Evolutionary conservation across 2,329 filamentous ascomycete genomes (phyloP), one percentile per base, ranked within the genome.

Genomic region (Botrytis deweyae): DNA sequence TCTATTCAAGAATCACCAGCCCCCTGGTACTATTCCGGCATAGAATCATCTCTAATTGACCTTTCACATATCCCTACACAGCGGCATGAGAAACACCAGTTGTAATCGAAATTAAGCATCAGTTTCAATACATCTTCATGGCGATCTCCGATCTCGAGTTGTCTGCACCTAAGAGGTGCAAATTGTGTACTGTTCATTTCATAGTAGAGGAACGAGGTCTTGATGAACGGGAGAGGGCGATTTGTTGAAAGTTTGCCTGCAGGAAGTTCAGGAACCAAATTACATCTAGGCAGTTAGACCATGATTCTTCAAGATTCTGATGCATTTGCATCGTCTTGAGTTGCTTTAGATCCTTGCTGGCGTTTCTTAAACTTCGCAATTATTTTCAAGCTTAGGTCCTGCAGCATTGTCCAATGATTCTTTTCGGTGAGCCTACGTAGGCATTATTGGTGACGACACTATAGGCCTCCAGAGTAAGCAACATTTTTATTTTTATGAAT

Each of bases 251-350:
- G 38, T 44, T 14, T 33, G 14, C 52, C 71, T 72, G 71, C 71
- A 72, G 71, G 63, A 64, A 68, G 63, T 69, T 16, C 70, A 72
- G 71, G 71, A 68, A 72, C 71, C 18, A 67, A 72, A 44, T 72
- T 33, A 69, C 33, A 33, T 49, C 8, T 46, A 33, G 59, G 20
- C 63, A 63, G 46, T 16, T 33, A 59, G 55, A 49, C 52, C 58
- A 40, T n/a, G 71, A 65, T 38, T 69, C 22, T 22, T 29, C 33
- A 18, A 72, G 63, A 68, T 61, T 49, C 44, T 42, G 38, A 25
- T 33, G 38, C n/a, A 40, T 69, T 58, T 25, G 49, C 63, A 72
- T 69, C 63, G 62, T 72, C 63, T 68, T 25, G 46, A 46, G 49
- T 18, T 58, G 46, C 46, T 40, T 55, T 68, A 6, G 38, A 67